Evolutionary conservation across 2,329 filamentous ascomycete genomes (phyloP).

Genomic region (Cercospora zeina): DNA sequence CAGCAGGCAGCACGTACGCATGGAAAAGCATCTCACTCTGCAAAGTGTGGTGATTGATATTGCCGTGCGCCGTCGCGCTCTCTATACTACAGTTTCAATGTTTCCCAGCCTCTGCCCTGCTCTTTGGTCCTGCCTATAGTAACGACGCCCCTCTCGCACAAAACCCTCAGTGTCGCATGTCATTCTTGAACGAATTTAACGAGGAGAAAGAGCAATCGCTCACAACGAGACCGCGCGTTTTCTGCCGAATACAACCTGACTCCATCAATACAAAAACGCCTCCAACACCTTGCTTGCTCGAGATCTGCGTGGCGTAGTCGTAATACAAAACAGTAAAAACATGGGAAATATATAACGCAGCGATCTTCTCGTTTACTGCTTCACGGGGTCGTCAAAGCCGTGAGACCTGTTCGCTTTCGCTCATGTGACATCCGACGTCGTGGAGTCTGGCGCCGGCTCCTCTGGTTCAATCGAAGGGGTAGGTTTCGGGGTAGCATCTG

Average conservation of each 20-base stretch:
- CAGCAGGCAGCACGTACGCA: background rate
- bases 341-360: slow-evolving; percentile 15
- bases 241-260: background rate
- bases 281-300: slow-evolving; percentile 37
- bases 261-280: slow-evolving; percentile 27
- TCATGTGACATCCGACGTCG: slow-evolving; percentile 36
- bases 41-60: background rate
- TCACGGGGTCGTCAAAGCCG: slow-evolving; percentile 4
- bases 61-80: background rate
- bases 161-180: background rate
- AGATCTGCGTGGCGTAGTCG: slow-evolving; percentile 24
- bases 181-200: background rate
- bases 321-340: slow-evolving; percentile 22
- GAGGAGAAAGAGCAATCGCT: background rate
- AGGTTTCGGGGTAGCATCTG: slow-evolving; percentile 43
- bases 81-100: slow-evolving; percentile 7
- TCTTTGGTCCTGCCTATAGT: background rate
- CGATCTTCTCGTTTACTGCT: slow-evolving; percentile 9
- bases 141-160: background rate
- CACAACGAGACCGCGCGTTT: background rate
- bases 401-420: slow-evolving; percentile 15
- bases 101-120: background rate
- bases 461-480: slow-evolving; percentile 38
- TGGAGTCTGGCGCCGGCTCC: slow-evolving; percentile 45
- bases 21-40: background rate